These are phyloP conservation scores for Podaxis sp. DNA, from an alignment of 768 basidiomycete genomes.

Conservation along the genomic window DNA sequence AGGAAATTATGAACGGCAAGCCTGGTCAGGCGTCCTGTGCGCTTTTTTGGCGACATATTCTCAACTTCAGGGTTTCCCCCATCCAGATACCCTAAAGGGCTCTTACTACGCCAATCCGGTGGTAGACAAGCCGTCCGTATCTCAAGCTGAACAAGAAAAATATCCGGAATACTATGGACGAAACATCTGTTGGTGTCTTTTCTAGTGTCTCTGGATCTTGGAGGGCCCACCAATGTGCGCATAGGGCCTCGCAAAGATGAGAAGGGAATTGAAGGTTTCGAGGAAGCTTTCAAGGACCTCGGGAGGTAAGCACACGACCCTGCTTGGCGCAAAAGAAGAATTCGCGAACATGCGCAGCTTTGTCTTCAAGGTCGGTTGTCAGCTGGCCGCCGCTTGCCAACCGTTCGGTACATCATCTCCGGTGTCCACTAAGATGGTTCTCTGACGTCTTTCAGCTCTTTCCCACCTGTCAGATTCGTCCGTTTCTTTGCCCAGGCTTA, in stretches of 20 bases:
- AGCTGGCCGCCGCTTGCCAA: slow-evolving; percentile 86
- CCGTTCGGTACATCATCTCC: slow-evolving; percentile 64
- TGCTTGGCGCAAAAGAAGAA: not conserved
- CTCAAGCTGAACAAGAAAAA: slow-evolving; percentile 47
- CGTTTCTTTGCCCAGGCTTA: slow-evolving; percentile 68
- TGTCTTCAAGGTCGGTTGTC: slow-evolving; percentile 79
- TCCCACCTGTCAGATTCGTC: slow-evolving; percentile 64
- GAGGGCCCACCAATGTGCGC: no score
- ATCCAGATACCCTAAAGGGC: slow-evolving; percentile 79
- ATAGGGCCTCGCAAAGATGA: slow-evolving; percentile 67
- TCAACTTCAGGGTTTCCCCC: not conserved
- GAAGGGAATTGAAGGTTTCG: slow-evolving; percentile 69
- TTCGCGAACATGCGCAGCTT: slow-evolving; percentile 43
- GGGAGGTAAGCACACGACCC: slow-evolving; percentile 48
- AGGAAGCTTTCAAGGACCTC: slow-evolving; percentile 84
- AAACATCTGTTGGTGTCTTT: slow-evolving; percentile 73
- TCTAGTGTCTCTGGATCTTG: not conserved
- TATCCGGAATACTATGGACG: slow-evolving; percentile 85
- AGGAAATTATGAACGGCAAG: slow-evolving; percentile 97
- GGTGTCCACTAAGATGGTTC: not conserved
- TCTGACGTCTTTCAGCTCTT: slow-evolving; percentile 45
- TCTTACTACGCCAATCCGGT: slow-evolving; percentile 92
- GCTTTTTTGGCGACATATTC: not conserved
- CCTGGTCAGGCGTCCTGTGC: slow-evolving; percentile 48
- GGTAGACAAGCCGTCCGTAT: slow-evolving; percentile 63